Base-by-base conservation (phyloP, 2,329 filamentous ascomycete genomes). In the Monilinia polystroma region DNA sequence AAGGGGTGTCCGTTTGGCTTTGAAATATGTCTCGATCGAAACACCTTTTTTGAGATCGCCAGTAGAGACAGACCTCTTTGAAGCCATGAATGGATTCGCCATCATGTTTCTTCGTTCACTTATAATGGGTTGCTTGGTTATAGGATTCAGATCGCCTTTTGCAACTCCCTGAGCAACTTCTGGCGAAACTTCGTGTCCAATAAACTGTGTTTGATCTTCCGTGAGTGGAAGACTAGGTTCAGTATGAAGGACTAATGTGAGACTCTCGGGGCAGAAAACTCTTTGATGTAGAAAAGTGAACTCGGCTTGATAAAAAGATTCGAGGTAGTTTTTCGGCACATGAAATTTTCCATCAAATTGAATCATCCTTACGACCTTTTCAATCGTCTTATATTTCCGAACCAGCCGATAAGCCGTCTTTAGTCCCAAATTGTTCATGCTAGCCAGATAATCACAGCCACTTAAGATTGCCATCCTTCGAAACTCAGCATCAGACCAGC, bases 381-480 rank as follows among this genome's bases (percentile, higher is more conserved):
- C 94, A 7, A 95, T 85, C 0, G 87, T 91, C 77, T 94, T 97
- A 80, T 97, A 87, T 77, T 96, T 97, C 68, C 94, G 88, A 68
- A 99, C 85, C 81, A 95, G 86, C 55, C 93, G 88, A 78, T 99
- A 91, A 0, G 95, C 94, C 7, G 93, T 98, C 81, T 97, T 98
- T 66, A 99, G 78, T 0, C 95, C 95, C 78, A 99, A 87, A 62
- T 90, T 90, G 66, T 87, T 89, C 69, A 99, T 91, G 67, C 90
- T 90, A 2, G 89, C 82, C n/a, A 98, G 84, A 77, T 99, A 99
- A 76, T 99, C 95, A 76, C 95, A 99, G 10, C 95, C 95, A 76
- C 93, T 97, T 68, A 99, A 80, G 72, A 99, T 99, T 52, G 93
- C 92, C 95, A 99, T 99, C 64, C 88, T 88, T 68, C 95, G 87